Base-by-base conservation (phyloP, 345 rosid genomes). In the Iberis pinnata region DNA sequence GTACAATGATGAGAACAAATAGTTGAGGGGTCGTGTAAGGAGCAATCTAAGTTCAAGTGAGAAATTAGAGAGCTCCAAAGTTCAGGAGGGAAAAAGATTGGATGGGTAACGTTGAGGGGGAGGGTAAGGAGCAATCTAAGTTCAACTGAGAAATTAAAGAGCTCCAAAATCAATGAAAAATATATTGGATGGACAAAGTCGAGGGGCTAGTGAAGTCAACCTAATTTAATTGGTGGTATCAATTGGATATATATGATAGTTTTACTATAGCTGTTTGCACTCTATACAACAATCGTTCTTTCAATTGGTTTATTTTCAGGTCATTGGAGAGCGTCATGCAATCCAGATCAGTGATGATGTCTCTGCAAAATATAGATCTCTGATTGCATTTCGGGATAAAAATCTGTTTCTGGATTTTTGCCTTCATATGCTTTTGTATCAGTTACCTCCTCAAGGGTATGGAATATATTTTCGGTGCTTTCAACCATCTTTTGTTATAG, bases 321-420 rank as follows among this genome's bases (percentile, higher is more conserved):
- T 80, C 57, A 79, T 84, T 45, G 95, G 95, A 69, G 95, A 84
- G 63, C 87, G 96, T 53, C 95, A 90, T 79, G 83, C 82, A 52
- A 76, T 56, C 36, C 58, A 60, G 44, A 64, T 84, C 65, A 72
- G 76, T 67, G 79, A 79, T 36, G 95, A 84, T 58, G 69, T 71
- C 62, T 80, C 83, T 61, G 74, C 46, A 40, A 87, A 84, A 66
- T 90, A 90, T 70, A 78, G 48, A 64, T 75, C 72, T 68, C 35
- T 74, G 46, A 63, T 60, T 61, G 68, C 52, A 55, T 70, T 73
- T 44, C 74, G 62, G 74, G 96, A 82, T 57, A 76, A 50, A 49
- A 87, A 84, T 43, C 61, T 81, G 56, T 79, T 90, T 69, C 62
- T 82, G 69, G 96, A 90, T 63, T 84, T 86, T 66, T 90, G 89